Conservation (phyloP, 306 rosid species). For the Prunus kanzakura region DNA sequence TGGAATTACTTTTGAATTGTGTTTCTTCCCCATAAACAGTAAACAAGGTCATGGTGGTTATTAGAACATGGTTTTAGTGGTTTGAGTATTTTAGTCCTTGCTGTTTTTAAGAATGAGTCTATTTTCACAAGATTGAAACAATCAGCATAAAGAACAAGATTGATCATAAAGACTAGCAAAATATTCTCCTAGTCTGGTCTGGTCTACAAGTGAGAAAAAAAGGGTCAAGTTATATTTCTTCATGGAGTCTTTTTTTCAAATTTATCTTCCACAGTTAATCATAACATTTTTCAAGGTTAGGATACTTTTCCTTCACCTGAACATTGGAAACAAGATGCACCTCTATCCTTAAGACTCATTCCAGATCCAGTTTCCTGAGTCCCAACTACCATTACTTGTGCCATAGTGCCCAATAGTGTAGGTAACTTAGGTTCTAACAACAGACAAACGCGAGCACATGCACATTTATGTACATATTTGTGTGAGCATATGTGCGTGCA, state of each 20-base stretch:
- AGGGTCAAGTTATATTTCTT: too few species aligned
- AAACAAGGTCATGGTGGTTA: too few species aligned
- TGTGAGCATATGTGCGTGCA: not conserved
- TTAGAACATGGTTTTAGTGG: not conserved
- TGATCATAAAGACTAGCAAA: too few species aligned
- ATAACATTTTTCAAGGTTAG: too few species aligned
- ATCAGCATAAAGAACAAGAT: too few species aligned
- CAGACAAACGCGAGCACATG: not conserved
- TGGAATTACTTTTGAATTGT: not conserved
- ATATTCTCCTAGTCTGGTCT: too few species aligned
- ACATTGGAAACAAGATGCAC: not conserved
- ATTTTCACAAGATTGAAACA: too few species aligned
- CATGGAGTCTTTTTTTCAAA: too few species aligned
- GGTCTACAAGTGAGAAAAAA: too few species aligned
- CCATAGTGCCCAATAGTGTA: not conserved
- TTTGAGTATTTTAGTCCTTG: not conserved
- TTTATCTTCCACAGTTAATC: too few species aligned
- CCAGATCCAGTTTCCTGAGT: not conserved
- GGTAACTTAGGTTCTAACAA: not conserved
- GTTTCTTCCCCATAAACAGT: not conserved
- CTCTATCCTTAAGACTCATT: not conserved
- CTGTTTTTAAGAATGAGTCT: too few species aligned
- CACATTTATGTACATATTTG: not conserved
- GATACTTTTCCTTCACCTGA: not conserved
- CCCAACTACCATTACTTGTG: not conserved